Percentiles rank a stretch among this genome's conserved stretches.
Evolutionary conservation across 176 grass and related monocot genomes (phyloP).

Genomic region (Triticum dicoccoides): DNA sequence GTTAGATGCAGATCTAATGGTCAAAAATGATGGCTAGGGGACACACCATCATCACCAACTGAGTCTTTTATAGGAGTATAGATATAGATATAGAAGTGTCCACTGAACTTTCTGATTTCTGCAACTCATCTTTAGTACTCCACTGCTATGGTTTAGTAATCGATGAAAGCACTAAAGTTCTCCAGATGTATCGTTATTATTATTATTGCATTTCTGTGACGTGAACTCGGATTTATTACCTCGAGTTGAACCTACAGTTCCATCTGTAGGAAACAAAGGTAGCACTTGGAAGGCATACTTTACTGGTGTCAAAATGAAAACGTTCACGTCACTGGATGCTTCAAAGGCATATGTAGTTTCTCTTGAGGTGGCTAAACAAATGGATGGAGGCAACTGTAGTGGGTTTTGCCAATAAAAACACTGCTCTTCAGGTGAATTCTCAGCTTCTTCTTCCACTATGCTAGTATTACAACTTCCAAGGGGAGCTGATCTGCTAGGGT

Average conservation of each 20-base stretch:
- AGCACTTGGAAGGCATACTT: conserved; percentile 47
- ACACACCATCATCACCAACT: no score
- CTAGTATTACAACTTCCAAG: conserved; percentile 21
- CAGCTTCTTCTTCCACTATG: conserved; percentile 47
- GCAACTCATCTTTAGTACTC: background rate
- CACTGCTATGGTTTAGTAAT: background rate
- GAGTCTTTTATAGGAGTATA: no score
- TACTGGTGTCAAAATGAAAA: conserved; percentile 41
- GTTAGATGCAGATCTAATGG: no score
- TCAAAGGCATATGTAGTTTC: conserved; percentile 45
- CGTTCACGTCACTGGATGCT: conserved; percentile 43
- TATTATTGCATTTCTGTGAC: background rate
- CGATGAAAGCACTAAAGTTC: background rate
- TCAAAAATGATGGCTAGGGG: no score
- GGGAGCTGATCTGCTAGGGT: conserved; percentile 42
- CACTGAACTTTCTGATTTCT: background rate
- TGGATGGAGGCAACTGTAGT: conserved; percentile 45
- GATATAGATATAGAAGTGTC: background rate
- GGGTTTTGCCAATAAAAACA: conserved; percentile 39
- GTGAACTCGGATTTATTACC: conserved; percentile 13
- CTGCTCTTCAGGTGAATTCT: conserved; percentile 59
- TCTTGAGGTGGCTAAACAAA: conserved; percentile 54
- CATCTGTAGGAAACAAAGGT: conserved; percentile 53
- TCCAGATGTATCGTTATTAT: background rate
- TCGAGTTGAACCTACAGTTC: conserved; percentile 43